A percentile compares a stretch with the other conserved stretches of the same genome.
Evolutionary conservation across 2,329 filamentous ascomycete species (phyloP).

Genomic region (Colletotrichum caudatum): DNA sequence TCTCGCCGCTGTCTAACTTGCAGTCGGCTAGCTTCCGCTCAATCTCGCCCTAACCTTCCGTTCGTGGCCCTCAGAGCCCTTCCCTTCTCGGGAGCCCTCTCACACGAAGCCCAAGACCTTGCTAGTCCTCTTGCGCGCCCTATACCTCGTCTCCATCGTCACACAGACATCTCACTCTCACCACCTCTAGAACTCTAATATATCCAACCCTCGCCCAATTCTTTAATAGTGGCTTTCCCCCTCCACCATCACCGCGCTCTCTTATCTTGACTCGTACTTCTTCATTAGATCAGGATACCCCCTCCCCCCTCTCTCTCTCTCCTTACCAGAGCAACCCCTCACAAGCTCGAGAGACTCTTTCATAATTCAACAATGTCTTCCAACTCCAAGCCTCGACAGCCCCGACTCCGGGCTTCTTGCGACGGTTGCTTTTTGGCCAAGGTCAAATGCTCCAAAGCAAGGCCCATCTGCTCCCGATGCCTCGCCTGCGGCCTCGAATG

Average conservation of each 20-base stretch:
- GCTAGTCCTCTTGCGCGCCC: constrained; percentile 38
- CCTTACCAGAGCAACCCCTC: constrained; percentile 19
- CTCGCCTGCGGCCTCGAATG: constrained; percentile 62
- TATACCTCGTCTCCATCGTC: constrained; percentile 29
- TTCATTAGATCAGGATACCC: constrained; percentile 38
- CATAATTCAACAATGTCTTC: constrained; percentile 40
- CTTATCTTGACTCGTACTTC: constrained; percentile 23
- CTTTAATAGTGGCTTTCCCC: constrained; percentile 39
- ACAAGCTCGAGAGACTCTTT: constrained; percentile 20
- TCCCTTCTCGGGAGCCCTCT: constrained; percentile 31
- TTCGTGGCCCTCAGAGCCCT: constrained; percentile 37
- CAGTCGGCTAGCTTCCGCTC: constrained; percentile 37
- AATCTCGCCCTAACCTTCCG: constrained; percentile 27
- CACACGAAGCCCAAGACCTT: constrained; percentile 30
- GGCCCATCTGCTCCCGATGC: constrained; percentile 66
- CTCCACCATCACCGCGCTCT: constrained; percentile 32
- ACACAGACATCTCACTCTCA: constrained; percentile 41
- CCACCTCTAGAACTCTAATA: constrained; percentile 40
- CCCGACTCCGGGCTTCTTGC: constrained; percentile 62
- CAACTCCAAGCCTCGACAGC: constrained; percentile 52
- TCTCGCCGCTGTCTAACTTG: constrained; percentile 33
- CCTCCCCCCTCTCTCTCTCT: not conserved
- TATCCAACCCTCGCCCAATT: constrained; percentile 18
- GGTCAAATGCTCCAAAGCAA: constrained; percentile 66
- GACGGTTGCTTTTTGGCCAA: constrained; percentile 68